These are phyloP conservation scores for Emmonsiellopsis sp. DNA, from an alignment of 2,329 filamentous ascomycete genomes.

Conservation along the genomic window DNA sequence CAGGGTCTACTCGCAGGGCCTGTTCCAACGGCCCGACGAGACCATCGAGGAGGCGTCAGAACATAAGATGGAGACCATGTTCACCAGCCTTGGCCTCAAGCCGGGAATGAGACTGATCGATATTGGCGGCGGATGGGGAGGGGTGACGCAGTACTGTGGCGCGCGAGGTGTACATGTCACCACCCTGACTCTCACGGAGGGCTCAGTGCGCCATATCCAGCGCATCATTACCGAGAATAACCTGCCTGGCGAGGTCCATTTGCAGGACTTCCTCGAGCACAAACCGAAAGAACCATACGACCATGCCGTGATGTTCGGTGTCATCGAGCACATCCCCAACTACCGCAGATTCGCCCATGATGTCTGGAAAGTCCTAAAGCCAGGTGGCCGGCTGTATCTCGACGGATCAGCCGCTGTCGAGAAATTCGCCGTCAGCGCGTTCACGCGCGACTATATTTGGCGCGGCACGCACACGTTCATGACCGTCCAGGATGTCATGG, in stretches of 20 bases:
- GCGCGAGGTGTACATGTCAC: conserved; percentile 13
- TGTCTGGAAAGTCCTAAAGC: conserved; percentile 11
- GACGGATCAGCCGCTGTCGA: neutral
- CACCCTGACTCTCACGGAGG: neutral
- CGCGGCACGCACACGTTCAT: neutral
- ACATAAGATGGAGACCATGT: conserved; percentile 1
- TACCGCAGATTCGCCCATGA: conserved; percentile 8
- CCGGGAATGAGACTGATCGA: conserved; percentile 11
- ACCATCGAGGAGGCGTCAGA: conserved; percentile 1
- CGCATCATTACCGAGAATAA: neutral
- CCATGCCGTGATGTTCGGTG: neutral
- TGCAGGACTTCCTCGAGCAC: neutral
- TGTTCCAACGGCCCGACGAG: neutral
- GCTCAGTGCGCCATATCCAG: neutral
- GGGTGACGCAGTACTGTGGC: conserved; percentile 13
- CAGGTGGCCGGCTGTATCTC: conserved; percentile 6
- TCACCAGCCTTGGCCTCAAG: conserved; percentile 5
- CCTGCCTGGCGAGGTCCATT: neutral
- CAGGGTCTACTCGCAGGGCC: neutral
- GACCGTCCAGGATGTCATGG: neutral
- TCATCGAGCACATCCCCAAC: conserved; percentile 10
- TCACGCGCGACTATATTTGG: conserved; percentile 1
- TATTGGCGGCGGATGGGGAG: conserved; percentile 14
- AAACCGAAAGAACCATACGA: neutral
- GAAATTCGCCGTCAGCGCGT: neutral